Evolutionary conservation across 2,329 filamentous ascomycete genomes (phyloP), one percentile per base, ranked within the genome.

Genomic region (Paracorniculantispora psalliotae): DNA sequence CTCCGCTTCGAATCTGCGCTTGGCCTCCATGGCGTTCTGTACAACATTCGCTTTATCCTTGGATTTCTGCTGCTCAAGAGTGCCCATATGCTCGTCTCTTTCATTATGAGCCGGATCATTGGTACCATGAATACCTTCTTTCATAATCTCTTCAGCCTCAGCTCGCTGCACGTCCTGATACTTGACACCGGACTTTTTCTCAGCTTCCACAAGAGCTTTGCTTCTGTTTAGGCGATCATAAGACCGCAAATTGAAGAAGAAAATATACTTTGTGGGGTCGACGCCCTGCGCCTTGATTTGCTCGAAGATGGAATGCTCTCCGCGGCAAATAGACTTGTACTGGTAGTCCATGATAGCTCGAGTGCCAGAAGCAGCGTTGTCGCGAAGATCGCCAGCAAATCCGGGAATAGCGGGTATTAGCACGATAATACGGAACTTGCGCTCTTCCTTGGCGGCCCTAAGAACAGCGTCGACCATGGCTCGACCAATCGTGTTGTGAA

Each of bases 271-370:
- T 0, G 68, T 82, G 0, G 92, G 91, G 66, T 97, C 86, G 1
- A 94, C 83, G 1, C 90, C 92, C 62, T 89, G 79, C 7, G 83
- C 84, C 47, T 73, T 74, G 59, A 97, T 85, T 68, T 89, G 87
- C 41, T 84, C 91, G 66, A 89, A 94, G 55, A 99, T 97, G 4
- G 91, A 96, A 69, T 97, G 81, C 63, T 96, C 88, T 6, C 94
- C 94, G 47, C 94, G 88, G 68, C 89, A 91, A 64, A 99, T 96
- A 0, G 91, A 96, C 74, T 96, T 96, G 79, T 94, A 99, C 71
- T 97, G 94, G 69, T 96, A 97, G 71, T 97, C 92, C 91, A 99
- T 97, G 67, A 97, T 99, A 12, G 92, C 93, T 51, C 91, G 77
- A 0, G 93, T 97, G 10, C 93, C 93, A 1, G 85, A 84, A 0